phyloP scores from a whole-genome alignment of 257 asterid genomes.

The Capsicum pubescens region DNA sequence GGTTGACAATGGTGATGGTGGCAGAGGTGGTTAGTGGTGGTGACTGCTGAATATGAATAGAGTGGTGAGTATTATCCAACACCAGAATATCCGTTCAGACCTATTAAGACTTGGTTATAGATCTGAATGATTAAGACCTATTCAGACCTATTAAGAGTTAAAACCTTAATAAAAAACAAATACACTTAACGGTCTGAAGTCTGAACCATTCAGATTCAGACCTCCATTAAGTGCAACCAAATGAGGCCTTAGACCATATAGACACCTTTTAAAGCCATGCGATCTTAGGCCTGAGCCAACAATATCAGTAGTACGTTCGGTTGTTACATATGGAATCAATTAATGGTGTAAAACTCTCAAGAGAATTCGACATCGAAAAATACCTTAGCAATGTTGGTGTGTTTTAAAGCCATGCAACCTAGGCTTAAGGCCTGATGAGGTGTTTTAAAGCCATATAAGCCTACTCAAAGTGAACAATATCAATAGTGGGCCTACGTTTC shows the following conservation, averaged over 20 bases:
- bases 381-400: constrained; percentile 19
- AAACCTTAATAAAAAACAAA: too few species aligned
- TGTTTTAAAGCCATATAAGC: neutral
- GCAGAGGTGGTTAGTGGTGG: too few species aligned
- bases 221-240: too few species aligned
- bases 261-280: neutral
- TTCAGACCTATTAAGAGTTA: too few species aligned
- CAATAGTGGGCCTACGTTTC: neutral
- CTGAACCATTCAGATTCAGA: too few species aligned
- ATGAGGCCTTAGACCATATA: neutral
- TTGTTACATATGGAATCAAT: constrained; percentile 10
- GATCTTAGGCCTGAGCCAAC: neutral
- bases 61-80: too few species aligned
- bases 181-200: too few species aligned
- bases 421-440: neutral
- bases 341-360: neutral
- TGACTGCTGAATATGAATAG: too few species aligned
- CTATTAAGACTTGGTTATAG: too few species aligned
- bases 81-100: too few species aligned
- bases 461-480: constrained; percentile 2
- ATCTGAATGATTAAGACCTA: too few species aligned
- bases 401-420: constrained; percentile 15
- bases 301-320: neutral
- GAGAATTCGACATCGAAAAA: neutral
- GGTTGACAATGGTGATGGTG: too few species aligned